These are phyloP conservation scores for Claviceps sp. DNA, from an alignment of 2,329 filamentous ascomycete genomes.

Conservation along the genomic window DNA sequence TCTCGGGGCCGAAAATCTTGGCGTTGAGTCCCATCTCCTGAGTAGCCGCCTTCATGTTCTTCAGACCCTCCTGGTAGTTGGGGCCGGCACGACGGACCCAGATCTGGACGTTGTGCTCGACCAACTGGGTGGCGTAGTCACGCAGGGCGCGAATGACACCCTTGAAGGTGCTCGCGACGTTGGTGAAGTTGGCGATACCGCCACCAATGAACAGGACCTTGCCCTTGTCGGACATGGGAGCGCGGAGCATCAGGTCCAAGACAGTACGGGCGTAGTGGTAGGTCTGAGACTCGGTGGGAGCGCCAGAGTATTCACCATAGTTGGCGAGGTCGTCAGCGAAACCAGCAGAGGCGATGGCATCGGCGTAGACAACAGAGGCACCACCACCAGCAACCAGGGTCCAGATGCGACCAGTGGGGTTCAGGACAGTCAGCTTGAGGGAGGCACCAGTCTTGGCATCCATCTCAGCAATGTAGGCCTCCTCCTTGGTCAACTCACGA, in stretches of 20 bases:
- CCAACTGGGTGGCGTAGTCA: constrained; percentile 72
- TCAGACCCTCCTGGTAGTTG: constrained; percentile 99
- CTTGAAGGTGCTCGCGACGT: constrained; percentile 98
- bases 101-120: constrained; percentile 96
- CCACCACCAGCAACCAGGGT: constrained; percentile 97
- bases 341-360: constrained; percentile 92
- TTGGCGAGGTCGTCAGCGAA: constrained; percentile 96
- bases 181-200: constrained; percentile 99
- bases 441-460: constrained; percentile 99
- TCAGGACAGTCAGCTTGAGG: constrained; percentile 94
- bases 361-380: constrained; percentile 97
- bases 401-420: constrained; percentile 86
- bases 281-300: constrained; percentile 95
- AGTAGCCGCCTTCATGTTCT: constrained; percentile 97
- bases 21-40: constrained; percentile 74
- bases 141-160: constrained; percentile 94
- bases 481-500: constrained; percentile 96
- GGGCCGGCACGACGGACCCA: constrained; percentile 81
- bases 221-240: constrained; percentile 71
- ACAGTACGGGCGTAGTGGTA: constrained; percentile 98
- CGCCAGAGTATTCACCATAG: constrained; percentile 99
- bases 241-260: constrained; percentile 91
- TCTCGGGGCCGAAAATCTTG: constrained; percentile 59
- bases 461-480: constrained; percentile 97
- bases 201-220: constrained; percentile 99